Conservation (phyloP, 441 rosid genomes). For the Melastoma candidum region DNA sequence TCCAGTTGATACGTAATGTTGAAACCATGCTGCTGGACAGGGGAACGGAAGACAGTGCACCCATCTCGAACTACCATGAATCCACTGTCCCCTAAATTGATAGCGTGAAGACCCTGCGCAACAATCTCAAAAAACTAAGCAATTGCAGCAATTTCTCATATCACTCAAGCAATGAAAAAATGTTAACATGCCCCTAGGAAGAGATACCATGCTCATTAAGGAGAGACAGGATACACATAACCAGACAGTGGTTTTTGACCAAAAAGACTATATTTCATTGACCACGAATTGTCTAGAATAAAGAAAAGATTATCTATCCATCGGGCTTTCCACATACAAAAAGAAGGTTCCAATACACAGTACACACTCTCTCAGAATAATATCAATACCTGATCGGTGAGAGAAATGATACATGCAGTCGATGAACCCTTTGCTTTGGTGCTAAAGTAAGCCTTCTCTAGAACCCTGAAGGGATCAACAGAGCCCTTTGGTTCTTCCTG, state of each 20-base stretch:
- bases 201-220: not conserved
- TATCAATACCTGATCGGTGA: not conserved
- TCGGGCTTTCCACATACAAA: not conserved
- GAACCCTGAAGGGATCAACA: conserved; percentile 5
- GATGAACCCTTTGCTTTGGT: conserved; percentile 14
- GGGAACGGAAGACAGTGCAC: conserved; percentile 7
- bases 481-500: not conserved
- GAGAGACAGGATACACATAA: too few species aligned
- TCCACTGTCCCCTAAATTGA: conserved; percentile 26
- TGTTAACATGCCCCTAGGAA: not conserved
- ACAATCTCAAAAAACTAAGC: too few species aligned
- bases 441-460: conserved; percentile 3
- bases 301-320: not conserved
- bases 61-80: conserved; percentile 19
- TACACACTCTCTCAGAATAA: too few species aligned
- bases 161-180: too few species aligned
- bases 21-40: conserved; percentile 18
- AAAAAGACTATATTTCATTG: too few species aligned
- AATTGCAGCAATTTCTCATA: too few species aligned
- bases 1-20: conserved; percentile 22
- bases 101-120: conserved; percentile 2
- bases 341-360: not conserved
- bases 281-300: not conserved
- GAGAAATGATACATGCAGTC: conserved; percentile 12
- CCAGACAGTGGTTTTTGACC: too few species aligned